A percentile compares a stretch with the other conserved stretches of the same genome.
Evolutionary conservation across 257 asterid genomes (phyloP).

Genomic region (Coffea eugenioides): DNA sequence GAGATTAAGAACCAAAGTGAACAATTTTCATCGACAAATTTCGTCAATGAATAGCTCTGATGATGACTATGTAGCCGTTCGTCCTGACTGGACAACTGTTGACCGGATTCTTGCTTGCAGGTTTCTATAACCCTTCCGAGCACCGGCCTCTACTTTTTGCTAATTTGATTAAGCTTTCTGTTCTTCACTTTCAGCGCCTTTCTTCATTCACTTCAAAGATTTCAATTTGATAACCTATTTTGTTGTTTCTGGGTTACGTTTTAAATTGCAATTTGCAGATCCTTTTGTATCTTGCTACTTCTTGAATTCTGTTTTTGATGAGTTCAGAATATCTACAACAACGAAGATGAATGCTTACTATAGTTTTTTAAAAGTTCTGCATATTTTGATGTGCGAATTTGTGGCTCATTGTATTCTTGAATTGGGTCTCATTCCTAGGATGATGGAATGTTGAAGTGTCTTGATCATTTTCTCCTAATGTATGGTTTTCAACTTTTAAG

Average conservation of each 20-base stretch:
- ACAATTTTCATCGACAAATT: conserved; percentile 73
- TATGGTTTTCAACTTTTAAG: not conserved
- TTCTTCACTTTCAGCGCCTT: not conserved
- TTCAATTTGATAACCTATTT: not conserved
- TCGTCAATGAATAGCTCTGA: conserved; percentile 64
- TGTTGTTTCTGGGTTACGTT: not conserved
- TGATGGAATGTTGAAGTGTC: not conserved
- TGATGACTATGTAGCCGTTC: conserved; percentile 78
- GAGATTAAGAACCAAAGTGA: conserved; percentile 82
- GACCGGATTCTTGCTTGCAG: conserved; percentile 92
- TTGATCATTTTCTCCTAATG: not conserved
- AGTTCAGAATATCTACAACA: not conserved
- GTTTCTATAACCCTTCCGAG: conserved; percentile 32
- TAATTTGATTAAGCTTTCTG: too few species aligned
- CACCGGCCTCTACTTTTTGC: not conserved
- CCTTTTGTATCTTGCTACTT: not conserved
- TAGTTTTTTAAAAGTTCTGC: too few species aligned
- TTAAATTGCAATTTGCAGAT: not conserved
- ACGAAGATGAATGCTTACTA: not conserved
- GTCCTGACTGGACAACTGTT: conserved; percentile 96
- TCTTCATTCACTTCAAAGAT: not conserved
- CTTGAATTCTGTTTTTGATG: not conserved
- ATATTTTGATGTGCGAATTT: not conserved
- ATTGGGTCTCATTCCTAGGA: not conserved
- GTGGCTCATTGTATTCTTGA: not conserved